Conservation (phyloP, 2,329 filamentous ascomycete genomes). For the Cercospora canescens region DNA sequence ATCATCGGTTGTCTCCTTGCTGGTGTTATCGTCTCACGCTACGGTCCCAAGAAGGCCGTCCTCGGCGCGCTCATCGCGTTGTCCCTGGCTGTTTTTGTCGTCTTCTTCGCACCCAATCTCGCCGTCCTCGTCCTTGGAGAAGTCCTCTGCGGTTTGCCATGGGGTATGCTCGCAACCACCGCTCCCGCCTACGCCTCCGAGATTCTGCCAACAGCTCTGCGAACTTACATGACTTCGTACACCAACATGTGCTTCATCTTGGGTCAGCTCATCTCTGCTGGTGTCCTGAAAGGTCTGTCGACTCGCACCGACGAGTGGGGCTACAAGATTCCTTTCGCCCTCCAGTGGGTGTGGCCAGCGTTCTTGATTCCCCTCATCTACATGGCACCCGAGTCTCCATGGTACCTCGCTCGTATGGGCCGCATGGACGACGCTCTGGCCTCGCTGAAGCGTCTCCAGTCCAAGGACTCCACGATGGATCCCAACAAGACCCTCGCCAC, state of each 20-base stretch:
- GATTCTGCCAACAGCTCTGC: constrained; percentile 58
- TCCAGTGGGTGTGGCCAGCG: constrained; percentile 46
- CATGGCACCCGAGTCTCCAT: constrained; percentile 32
- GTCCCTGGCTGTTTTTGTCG: constrained; percentile 54
- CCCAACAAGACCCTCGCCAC: constrained; percentile 27
- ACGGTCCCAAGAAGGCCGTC: constrained; percentile 55
- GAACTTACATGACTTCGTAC: constrained; percentile 61
- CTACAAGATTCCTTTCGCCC: constrained; percentile 44
- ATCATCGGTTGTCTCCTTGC: constrained; percentile 66
- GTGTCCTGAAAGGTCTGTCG: constrained; percentile 34
- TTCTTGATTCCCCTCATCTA: constrained; percentile 31
- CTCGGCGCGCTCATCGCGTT: constrained; percentile 52
- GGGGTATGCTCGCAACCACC: constrained; percentile 31
- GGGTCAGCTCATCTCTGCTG: constrained; percentile 56
- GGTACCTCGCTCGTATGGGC: constrained; percentile 1
- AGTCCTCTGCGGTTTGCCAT: constrained; percentile 43
- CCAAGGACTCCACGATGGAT: constrained; percentile 17
- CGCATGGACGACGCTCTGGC: background rate
- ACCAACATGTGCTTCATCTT: constrained; percentile 63
- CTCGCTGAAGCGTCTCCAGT: constrained; percentile 5
- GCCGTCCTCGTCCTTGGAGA: constrained; percentile 28
- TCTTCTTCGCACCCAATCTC: constrained; percentile 41
- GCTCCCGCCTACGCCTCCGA: constrained; percentile 63
- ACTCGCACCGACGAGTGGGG: constrained; percentile 33
- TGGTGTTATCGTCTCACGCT: constrained; percentile 43